Evolutionary conservation across 1,284 basidiomycete genomes (phyloP), one percentile per base, ranked within the genome.

Genomic region (Rhodotorula sp.): DNA sequence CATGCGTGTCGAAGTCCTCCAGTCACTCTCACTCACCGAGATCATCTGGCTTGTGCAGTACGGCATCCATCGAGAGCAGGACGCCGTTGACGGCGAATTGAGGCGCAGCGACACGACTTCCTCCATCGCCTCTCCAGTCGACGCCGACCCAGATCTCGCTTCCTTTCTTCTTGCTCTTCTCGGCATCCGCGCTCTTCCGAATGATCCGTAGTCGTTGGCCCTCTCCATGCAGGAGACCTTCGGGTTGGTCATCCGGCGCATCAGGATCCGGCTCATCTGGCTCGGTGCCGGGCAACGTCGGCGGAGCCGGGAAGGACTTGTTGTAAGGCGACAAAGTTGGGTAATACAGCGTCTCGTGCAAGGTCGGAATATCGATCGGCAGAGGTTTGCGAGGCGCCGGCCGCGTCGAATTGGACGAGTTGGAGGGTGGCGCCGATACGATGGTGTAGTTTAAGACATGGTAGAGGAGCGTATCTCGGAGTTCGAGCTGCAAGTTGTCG

Each of bases 401-500:
- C 87, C 72, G 77, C 78, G 58, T 80, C 67, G 72, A 80, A 43
- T 69, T 64, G 52, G 72, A 57, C 10, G 56, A 26, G 62, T 66
- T 60, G 47, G 61, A 29, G 54, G 63, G 39, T 5, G 79, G 76
- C 7, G 62, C 61, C 29, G 81, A 79, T 23, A 84, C 79, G 21
- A 97, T 81, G 2, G 91, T 88, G 80, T 89, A 90, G 82, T 99
- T 98, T 74, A 99, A 84, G 58, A 98, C 82, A 81, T 99, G 97
- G 80, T 99, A 99, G 78, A 98, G 90, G 61, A 99, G 85, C 78
- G 93, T 90, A 80, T 97, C 93, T 59, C 96, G 86, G 61, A 97
- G 87, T 69, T 87, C 83, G 76, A 91, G 88, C 67, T 93, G 87
- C 58, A 97, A 85, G 81, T 99, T 99, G 82, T 97, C 94, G 64